Percentiles rank a stretch among this genome's conserved stretches.
phyloP scores from a whole-genome alignment of 306 rosid species.

The Clitoria ternatea region DNA sequence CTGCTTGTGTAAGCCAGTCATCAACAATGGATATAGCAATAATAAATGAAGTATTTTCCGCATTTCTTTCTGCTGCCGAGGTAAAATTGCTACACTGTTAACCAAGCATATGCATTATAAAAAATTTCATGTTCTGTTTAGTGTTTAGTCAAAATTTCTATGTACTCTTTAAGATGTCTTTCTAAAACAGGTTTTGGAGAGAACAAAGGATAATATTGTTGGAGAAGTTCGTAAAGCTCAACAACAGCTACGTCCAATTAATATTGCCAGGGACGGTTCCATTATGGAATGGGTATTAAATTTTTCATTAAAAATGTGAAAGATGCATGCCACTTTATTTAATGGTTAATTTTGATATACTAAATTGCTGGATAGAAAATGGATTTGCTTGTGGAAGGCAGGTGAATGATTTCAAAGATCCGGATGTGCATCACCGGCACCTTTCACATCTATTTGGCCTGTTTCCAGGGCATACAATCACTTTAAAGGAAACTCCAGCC shows the following conservation, averaged over 20 bases:
- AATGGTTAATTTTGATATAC: neutral
- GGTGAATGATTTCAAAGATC: slow-evolving; percentile 66
- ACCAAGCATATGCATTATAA: neutral
- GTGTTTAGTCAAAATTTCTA: neutral
- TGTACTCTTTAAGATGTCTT: too few species aligned
- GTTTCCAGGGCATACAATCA: slow-evolving; percentile 71
- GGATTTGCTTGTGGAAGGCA: slow-evolving; percentile 18
- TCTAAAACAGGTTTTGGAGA: slow-evolving; percentile 47
- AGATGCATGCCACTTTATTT: neutral
- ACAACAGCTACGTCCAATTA: slow-evolving; percentile 46
- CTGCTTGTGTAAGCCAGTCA: slow-evolving; percentile 71
- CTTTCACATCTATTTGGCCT: slow-evolving; percentile 72
- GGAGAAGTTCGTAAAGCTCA: slow-evolving; percentile 37
- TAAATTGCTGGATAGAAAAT: neutral
- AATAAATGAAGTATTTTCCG: slow-evolving; percentile 61
- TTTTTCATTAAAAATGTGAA: neutral
- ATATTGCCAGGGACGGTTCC: slow-evolving; percentile 64
- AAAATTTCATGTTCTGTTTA: neutral
- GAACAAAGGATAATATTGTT: slow-evolving; percentile 39
- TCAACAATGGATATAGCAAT: slow-evolving; percentile 76
- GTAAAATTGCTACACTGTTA: slow-evolving; percentile 28
- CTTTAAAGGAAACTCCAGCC: slow-evolving; percentile 43
- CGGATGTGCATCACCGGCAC: slow-evolving; percentile 69
- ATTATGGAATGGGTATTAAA: slow-evolving; percentile 86
- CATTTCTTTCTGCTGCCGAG: slow-evolving; percentile 60